Conservation (phyloP, 202 grass and related monocot genomes). For the Saccharum hybrid region DNA sequence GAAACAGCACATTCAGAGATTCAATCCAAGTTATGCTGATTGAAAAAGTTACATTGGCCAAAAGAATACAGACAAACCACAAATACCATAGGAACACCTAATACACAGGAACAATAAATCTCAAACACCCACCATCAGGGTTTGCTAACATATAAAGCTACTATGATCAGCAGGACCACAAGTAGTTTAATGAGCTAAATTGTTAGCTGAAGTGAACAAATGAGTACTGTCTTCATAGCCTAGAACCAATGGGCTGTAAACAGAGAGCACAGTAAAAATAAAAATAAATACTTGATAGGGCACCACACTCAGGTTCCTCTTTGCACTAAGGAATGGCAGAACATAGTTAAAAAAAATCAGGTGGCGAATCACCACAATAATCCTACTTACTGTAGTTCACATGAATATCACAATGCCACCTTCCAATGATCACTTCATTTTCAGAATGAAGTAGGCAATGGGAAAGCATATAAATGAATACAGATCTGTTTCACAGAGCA, state of each 20-base stretch:
- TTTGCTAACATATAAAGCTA: conserved; percentile 40
- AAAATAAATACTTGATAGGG: not conserved
- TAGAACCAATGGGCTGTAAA: conserved; percentile 12
- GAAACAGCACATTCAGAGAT: not conserved
- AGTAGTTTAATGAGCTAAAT: conserved; percentile 36
- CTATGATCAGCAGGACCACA: conserved; percentile 36
- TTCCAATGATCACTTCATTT: conserved; percentile 12
- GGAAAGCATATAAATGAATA: not conserved
- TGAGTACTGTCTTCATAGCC: conserved; percentile 4
- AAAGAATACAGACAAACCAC: conserved; percentile 8
- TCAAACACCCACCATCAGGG: not conserved
- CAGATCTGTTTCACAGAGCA: not conserved
- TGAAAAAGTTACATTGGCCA: conserved; percentile 19
- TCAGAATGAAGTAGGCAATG: conserved; percentile 7
- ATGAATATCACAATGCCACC: not conserved
- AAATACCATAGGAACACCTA: conserved; percentile 19
- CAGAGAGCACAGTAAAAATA: not conserved
- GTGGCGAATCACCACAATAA: not conserved
- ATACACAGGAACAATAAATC: conserved; percentile 38
- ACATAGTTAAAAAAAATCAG: not conserved
- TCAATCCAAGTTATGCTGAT: not conserved
- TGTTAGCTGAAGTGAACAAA: conserved; percentile 16
- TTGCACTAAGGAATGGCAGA: conserved; percentile 11
- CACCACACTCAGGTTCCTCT: not conserved
- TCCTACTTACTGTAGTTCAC: not conserved